Evolutionary conservation across 2,329 filamentous ascomycete species (phyloP), one percentile per base, ranked within the genome.

Genomic region (Thielaviopsis punctulata): DNA sequence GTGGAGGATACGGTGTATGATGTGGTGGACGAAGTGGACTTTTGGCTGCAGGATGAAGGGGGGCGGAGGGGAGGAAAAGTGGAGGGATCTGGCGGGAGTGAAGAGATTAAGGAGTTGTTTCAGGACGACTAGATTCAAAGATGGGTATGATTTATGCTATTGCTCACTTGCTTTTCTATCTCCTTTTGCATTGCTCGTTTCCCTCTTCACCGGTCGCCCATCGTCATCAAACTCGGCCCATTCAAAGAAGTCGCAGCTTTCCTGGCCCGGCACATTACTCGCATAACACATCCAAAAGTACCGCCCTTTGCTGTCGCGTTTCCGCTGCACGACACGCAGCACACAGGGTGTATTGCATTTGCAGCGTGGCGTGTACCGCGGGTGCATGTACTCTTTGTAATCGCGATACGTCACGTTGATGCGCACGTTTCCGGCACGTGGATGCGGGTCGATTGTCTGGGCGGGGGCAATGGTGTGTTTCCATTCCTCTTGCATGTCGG

Each of bases 401-500:
- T 86, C 82, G 6, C 92, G 80, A 65, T 95, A 98, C 0, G 92
- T 98, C 62, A 98, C 77, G 62, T 96, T 96, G 59, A 98, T 89
- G 41, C 92, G 76, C 57, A 79, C 81, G 59, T 80, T 88, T 0
- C 82, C 83, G 0, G 89, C 76, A 1, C 95, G 63, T 0, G 89
- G 86, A 63, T 98, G 92, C 1, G 87, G 86, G 56, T 88, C 83
- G 54, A 96, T 84, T 3, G 81, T 78, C 48, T 74, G 72, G 0
- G 84, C 81, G 0, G 88, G 84, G 0, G 80, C 73, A 44, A 98
- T 84, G 58, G 78, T 77, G 64, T 98, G 92, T 64, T 95, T 96
- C 88, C 88, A 96, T 62, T 85, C 82, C 62, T 96, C 90, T 62
- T 96, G 90, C 86, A 95, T 96, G 62, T 94, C 87, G 1, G 90